phyloP scores from a whole-genome alignment of 805 yeast genomes.

The Pichia scutulata region DNA sequence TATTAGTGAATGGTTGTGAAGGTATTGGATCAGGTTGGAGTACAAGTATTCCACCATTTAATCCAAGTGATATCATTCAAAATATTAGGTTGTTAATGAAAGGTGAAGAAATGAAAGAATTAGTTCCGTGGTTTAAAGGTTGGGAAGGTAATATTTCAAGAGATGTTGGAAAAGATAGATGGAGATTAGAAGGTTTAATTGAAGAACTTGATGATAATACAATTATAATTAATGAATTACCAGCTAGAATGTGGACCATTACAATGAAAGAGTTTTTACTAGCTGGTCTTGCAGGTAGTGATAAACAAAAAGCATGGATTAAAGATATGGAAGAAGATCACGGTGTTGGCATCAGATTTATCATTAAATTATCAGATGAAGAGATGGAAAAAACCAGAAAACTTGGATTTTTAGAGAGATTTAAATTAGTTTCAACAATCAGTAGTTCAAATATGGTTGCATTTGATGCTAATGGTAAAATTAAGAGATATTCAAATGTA shows the following conservation, averaged over 20 bases:
- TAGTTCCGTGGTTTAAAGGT: constrained; percentile 93
- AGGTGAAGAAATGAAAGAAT: constrained; percentile 58
- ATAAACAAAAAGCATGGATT: constrained; percentile 74
- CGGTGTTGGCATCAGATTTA: constrained; percentile 69
- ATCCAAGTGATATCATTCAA: constrained; percentile 73
- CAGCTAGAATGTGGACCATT: constrained; percentile 88
- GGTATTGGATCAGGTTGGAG: constrained; percentile 99
- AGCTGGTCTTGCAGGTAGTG: constrained; percentile 67
- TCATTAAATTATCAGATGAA: constrained; percentile 62
- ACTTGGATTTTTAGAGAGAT: constrained; percentile 77
- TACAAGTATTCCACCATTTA: constrained; percentile 82
- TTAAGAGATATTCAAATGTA: constrained; percentile 70
- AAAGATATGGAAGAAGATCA: constrained; percentile 95
- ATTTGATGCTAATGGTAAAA: constrained; percentile 82
- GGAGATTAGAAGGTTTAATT: constrained; percentile 69
- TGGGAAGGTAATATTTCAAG: constrained; percentile 83
- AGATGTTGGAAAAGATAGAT: constrained; percentile 52
- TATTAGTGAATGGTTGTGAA: constrained; percentile 92
- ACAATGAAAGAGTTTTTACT: constrained; percentile 79
- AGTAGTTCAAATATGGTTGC: constrained; percentile 88
- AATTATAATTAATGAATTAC: constrained; percentile 85
- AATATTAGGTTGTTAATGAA: constrained; percentile 70
- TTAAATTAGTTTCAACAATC: constrained; percentile 64
- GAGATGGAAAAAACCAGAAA: constrained; percentile 76
- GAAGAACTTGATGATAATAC: constrained; percentile 75